Percentiles rank a stretch among this genome's conserved stretches.
These are phyloP conservation scores for Tuber magnatum DNA, from an alignment of 495 filamentous ascomycete species.

Conservation along the genomic window DNA sequence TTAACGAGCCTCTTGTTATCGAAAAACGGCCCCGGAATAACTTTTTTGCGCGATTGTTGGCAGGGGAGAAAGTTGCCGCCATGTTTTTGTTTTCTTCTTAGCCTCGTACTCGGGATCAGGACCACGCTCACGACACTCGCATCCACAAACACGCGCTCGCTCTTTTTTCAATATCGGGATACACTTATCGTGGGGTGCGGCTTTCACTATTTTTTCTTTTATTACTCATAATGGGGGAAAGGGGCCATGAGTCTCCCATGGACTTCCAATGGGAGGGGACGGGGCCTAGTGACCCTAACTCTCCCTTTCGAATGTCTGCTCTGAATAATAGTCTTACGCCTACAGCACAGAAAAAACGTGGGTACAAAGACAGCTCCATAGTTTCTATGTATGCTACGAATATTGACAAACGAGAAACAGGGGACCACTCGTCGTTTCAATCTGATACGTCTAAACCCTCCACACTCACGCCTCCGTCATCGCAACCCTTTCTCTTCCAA, in stretches of 20 bases:
- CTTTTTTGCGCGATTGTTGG: neutral
- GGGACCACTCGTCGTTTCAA: constrained; percentile 23
- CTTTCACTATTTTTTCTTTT: neutral
- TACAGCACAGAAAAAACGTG: constrained; percentile 20
- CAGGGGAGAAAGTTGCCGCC: neutral
- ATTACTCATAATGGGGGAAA: constrained; percentile 15
- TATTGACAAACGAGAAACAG: constrained; percentile 13
- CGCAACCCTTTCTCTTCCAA: constrained; percentile 40
- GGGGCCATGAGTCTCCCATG: constrained; percentile 34
- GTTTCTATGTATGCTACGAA: neutral
- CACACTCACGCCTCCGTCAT: constrained; percentile 35
- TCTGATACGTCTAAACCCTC: constrained; percentile 19
- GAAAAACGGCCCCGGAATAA: neutral
- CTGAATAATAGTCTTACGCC: constrained; percentile 9
- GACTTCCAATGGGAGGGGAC: constrained; percentile 28
- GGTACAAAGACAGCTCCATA: constrained; percentile 1
- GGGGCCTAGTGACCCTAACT: constrained; percentile 17
- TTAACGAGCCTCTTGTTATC: neutral
- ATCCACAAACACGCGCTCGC: neutral
- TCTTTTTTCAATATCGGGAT: neutral
- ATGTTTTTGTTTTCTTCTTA: constrained; percentile 1
- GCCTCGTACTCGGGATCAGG: neutral
- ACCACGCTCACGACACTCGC: neutral
- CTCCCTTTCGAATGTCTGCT: constrained; percentile 25
- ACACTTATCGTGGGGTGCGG: neutral